A percentile compares a stretch with the other conserved stretches of the same genome.
phyloP scores from a whole-genome alignment of 768 basidiomycete species.

The Xerocomellus chrysenteron region DNA sequence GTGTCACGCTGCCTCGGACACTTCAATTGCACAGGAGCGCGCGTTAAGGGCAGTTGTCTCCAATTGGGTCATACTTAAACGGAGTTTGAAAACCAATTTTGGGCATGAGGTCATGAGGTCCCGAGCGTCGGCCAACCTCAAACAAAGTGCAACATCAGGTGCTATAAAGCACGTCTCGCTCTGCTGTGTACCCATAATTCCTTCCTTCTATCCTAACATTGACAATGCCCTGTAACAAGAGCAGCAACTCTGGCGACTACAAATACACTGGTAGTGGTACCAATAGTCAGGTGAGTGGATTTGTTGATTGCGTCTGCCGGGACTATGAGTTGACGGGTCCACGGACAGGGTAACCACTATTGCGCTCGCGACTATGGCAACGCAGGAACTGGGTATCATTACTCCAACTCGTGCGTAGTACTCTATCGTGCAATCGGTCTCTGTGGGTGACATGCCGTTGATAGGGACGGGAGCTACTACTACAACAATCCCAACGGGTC shows the following conservation, averaged over 20 bases:
- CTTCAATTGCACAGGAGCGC: too few relatives aligned
- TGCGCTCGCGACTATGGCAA: conserved; percentile 50
- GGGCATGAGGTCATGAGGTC: too few relatives aligned
- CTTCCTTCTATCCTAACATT: background rate
- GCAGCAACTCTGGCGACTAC: conserved; percentile 31
- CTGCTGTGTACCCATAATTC: background rate
- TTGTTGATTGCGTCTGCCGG: background rate
- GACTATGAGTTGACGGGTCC: background rate
- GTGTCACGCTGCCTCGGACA: too few relatives aligned
- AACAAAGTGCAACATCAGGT: conserved; percentile 15
- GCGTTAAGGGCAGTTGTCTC: too few relatives aligned
- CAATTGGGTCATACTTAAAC: too few relatives aligned
- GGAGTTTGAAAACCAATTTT: too few relatives aligned
- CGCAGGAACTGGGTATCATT: conserved; percentile 53
- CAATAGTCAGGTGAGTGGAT: conserved; percentile 46
- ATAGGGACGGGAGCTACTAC: conserved; percentile 58
- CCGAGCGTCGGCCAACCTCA: background rate
- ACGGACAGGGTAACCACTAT: conserved; percentile 57
- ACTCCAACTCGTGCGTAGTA: conserved; percentile 52
- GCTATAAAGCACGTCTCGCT: background rate
- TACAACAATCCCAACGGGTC: conserved; percentile 61
- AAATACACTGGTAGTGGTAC: conserved; percentile 48
- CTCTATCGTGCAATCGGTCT: background rate
- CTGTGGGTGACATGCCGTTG: background rate
- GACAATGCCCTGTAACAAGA: conserved; percentile 15